Evolutionary conservation across 1,284 basidiomycete genomes (phyloP), one percentile per base, ranked within the genome.

Genomic region (Inonotus hispidus): DNA sequence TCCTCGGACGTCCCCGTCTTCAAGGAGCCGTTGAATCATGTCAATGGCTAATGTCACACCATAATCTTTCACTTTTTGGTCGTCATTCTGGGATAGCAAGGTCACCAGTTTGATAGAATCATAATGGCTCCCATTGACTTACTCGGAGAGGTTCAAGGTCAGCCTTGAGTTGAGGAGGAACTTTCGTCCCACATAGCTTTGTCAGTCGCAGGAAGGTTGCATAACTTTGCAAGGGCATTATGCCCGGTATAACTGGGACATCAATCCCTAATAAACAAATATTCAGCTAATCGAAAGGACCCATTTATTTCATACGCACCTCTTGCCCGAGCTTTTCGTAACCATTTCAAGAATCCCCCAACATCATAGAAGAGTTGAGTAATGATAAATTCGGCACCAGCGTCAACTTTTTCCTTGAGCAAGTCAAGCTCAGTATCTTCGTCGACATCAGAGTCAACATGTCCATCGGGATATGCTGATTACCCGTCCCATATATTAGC

Each of bases 181-280:
- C 87, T 27, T 81, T 82, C 1, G 88, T 87, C 41, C 92, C 92
- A 67, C 92, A 94, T 25, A 99, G 79, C 70, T 95, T 96, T 43
- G 90, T 92, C 66, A 98, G 79, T 58, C 97, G 88, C 55, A 90
- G 80, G 75, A 99, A 99, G 1, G 95, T 95, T 21, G 89, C 84
- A 71, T 95, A 98, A 46, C 92, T 98, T 71, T 99, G 97, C 62
- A 99, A 93, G 0, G 97, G 97, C 95, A 99, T 98, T 64, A 99
- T 86, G 4, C 95, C 94, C 1, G 97, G 95, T 59, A 99, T 89
- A 67, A 99, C 88, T 1, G 96, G 95, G 13, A 95, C 83, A 1
- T 77, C 83, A 70, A 99, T 95, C 35, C 95, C 96, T 91, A 32
- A 8, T 3, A 67, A 13, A 39, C 35, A 16, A 41, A 14, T 63